Base-by-base conservation (phyloP, 441 rosid genomes). In the Mallotus repandus region DNA sequence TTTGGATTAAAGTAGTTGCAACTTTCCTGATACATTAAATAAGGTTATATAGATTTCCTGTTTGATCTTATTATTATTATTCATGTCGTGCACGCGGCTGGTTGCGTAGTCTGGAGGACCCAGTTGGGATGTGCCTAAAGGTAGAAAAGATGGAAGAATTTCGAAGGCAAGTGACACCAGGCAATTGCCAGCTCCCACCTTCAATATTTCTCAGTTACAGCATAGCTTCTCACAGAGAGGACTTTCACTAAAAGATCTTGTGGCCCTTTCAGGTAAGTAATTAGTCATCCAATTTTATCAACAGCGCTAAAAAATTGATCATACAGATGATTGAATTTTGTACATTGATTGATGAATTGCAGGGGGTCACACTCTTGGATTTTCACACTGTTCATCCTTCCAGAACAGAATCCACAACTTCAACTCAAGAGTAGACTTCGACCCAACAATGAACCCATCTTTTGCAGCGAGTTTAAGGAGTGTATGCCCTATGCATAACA, bases 301-400 rank as follows among this genome's bases (percentile, higher is more conserved):
- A 29, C 32, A 29, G 32, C 32, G 32, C 32, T 29, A 29, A 29
- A 29, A 29, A 29, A 29, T 29, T 29, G 32, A 29, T 29, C 41
- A 38, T 38, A 6, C 41, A 4, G 41, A 38, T 38, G 41, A 38
- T 5, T 38, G 41, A 38, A 38, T 38, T 38, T 38, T 38, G 41
- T 38, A 38, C 41, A 38, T 38, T 4, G 41, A 6, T 38, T 14
- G n/a, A 7, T 10, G 6, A 32, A 18, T 21, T 32, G 62, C 50
- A 82, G 94, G 91, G 63, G 89, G 86, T 21, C 92, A 89, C 74
- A 89, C 87, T 4, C 76, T 89, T 0, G 94, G 92, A 73, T 88
- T 88, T 75, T 70, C 94, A 19, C 90, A 86, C 70, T 88, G 92
- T 76, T 88, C 86, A 15, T 89, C 88, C 2, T 88, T 89, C 80